Evolutionary conservation across 116 monocot genomes (phyloP).

Genomic region (Phalaenopsis hybrid): DNA sequence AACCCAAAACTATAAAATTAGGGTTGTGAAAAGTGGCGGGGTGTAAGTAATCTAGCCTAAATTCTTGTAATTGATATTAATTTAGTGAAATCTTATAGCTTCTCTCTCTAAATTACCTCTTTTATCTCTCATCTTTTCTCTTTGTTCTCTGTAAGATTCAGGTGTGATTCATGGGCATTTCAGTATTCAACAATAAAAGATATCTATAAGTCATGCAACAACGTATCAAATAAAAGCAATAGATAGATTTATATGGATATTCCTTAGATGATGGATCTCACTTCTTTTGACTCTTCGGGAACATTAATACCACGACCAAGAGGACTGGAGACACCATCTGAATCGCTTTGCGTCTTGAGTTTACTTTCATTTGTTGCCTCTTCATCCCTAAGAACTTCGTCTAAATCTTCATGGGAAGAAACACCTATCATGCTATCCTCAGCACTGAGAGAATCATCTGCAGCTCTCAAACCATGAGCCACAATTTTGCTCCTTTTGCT

Average conservation of each 20-base stretch:
- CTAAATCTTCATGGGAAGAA: not conserved
- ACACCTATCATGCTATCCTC: conserved; percentile 3
- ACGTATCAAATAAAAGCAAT: not conserved
- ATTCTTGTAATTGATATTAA: too few species aligned
- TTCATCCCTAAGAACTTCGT: not conserved
- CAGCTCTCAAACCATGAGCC: conserved; percentile 14
- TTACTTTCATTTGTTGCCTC: conserved; percentile 1
- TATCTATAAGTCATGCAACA: not conserved
- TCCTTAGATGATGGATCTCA: conserved; percentile 12
- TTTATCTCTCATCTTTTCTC: too few species aligned
- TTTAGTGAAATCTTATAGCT: too few species aligned
- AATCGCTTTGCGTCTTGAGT: conserved; percentile 6
- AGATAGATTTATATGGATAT: not conserved
- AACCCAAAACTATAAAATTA: too few species aligned
- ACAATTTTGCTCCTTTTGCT: conserved; percentile 20
- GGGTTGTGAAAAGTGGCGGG: too few species aligned
- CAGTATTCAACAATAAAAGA: too few species aligned
- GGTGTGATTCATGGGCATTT: too few species aligned
- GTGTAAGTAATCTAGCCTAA: too few species aligned
- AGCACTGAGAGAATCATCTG: not conserved
- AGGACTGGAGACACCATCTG: conserved; percentile 9
- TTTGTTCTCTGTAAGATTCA: too few species aligned
- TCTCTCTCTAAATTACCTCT: too few species aligned
- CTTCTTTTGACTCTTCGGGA: conserved; percentile 30
- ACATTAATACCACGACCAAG: conserved; percentile 6